Percentiles rank a stretch among this genome's conserved stretches.
These are phyloP conservation scores for Diaporthe capsici DNA, from an alignment of 2,329 filamentous ascomycete genomes.

Conservation along the genomic window DNA sequence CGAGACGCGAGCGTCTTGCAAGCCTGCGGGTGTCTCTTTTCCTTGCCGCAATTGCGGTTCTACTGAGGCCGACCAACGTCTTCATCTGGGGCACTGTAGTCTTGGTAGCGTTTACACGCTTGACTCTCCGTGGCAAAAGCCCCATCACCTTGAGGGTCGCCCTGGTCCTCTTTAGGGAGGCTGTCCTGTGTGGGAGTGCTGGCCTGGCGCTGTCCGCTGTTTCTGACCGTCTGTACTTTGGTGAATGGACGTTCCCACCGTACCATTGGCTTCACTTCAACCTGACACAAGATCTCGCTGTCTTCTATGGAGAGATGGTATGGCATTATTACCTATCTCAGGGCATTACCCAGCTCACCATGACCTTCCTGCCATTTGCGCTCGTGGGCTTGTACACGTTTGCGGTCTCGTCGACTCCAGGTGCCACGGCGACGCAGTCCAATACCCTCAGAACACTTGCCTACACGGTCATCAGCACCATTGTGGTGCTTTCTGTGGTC, in stretches of 20 bases:
- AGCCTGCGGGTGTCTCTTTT: constrained; percentile 76
- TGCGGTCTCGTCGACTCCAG: constrained; percentile 53
- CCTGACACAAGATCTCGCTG: constrained; percentile 85
- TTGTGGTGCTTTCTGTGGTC: constrained; percentile 79
- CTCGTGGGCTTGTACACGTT: constrained; percentile 73
- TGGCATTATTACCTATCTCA: constrained; percentile 95
- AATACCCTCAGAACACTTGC: constrained; percentile 69
- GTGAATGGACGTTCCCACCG: constrained; percentile 88
- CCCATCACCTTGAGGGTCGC: constrained; percentile 60
- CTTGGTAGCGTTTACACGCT: constrained; percentile 56
- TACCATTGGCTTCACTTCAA: constrained; percentile 93
- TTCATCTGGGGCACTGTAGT: constrained; percentile 85
- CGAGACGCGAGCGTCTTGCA: constrained; percentile 34
- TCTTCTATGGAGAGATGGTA: constrained; percentile 93
- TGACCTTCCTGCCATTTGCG: constrained; percentile 84
- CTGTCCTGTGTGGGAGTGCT: constrained; percentile 71
- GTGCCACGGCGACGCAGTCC: constrained; percentile 52
- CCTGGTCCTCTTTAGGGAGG: constrained; percentile 72
- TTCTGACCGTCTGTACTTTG: constrained; percentile 85
- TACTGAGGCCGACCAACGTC: constrained; percentile 90
- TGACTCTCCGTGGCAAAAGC: constrained; percentile 57
- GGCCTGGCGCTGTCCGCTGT: constrained; percentile 75
- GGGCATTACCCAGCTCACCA: constrained; percentile 88
- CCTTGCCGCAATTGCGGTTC: constrained; percentile 84
- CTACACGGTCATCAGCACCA: constrained; percentile 70